Base-by-base conservation (phyloP, 768 basidiomycete species). In the Trametes meyenii region DNA sequence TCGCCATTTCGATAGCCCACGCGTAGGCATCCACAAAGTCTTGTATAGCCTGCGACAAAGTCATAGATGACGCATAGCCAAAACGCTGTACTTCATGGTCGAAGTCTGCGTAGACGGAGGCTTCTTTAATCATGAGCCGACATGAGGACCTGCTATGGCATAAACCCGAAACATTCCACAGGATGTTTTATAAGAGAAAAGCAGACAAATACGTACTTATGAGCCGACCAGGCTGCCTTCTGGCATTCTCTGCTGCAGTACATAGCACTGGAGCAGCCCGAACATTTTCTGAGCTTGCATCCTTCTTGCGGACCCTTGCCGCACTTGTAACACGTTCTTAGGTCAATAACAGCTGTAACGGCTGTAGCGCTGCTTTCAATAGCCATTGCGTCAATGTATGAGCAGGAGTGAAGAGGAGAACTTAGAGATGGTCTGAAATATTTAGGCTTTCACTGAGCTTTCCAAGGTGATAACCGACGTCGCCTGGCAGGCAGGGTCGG, bases 191-290 rank as follows among this genome's bases (percentile, higher is more conserved):
- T 3, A 33, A 8, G 29, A 33, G 29, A 8, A 3, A 33, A 19
- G 35, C 19, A 5, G 23, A 40, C 5, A 23, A 1, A n/a, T 13
- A 48, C 55, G 29, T 33, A 56, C 55, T 56, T 56, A n/a, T 56
- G 55, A 19, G 14, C n/a, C 2, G 55, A 44, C 55, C 55, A 56
- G 10, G 55, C 55, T 8, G 17, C 19, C 33, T 23, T 56, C 35
- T 56, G 55, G 19, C 55, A 56, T 19, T 56, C 55, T 29, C 26
- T 33, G 45, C 43, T 38, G 44, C 55, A 56, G n/a, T 56, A 56
- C 55, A 35, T 35, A n/a, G 33, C 55, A 33, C 33, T 21, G 14
- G n/a, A 16, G 35, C 55, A 56, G 21, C 55, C 55, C 4, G 14
- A 14, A n/a, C 39, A 40, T 40, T 12, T 40, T 40, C 17, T 40